A percentile compares a stretch with the other conserved stretches of the same genome.
Conservation (phyloP, 495 filamentous ascomycete genomes). For the Penicillium steckii region DNA sequence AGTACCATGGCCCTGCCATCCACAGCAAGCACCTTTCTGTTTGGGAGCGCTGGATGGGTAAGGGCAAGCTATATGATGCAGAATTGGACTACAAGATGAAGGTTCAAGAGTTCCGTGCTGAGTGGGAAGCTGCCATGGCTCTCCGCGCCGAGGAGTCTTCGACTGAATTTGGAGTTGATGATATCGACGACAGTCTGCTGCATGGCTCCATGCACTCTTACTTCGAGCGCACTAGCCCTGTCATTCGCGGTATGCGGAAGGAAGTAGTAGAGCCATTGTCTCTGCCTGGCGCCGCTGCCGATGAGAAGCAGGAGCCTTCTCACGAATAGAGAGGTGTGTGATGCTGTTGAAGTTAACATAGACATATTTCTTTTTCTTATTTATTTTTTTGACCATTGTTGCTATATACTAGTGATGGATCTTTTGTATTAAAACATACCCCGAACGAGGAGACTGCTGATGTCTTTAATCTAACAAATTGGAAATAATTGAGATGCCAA, state of each 20-base stretch:
- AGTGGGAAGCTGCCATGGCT: constrained; percentile 58
- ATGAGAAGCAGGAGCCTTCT: constrained; percentile 14
- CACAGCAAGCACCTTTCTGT: constrained; percentile 76
- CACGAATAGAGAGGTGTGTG: constrained; percentile 9
- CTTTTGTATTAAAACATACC: not conserved
- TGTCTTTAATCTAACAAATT: not conserved
- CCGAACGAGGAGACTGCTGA: not conserved
- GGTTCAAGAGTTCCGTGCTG: constrained; percentile 70
- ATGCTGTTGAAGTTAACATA: not conserved
- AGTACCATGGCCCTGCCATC: constrained; percentile 86
- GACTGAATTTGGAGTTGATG: constrained; percentile 14
- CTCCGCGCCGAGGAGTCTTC: constrained; percentile 41
- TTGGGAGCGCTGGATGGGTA: constrained; percentile 64
- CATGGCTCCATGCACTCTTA: constrained; percentile 41
- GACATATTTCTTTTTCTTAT: not conserved
- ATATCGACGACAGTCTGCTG: constrained; percentile 36
- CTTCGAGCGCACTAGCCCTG: constrained; percentile 46
- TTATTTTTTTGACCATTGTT: not conserved
- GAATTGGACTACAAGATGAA: constrained; percentile 72
- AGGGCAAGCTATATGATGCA: constrained; percentile 76
- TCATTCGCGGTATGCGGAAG: constrained; percentile 41
- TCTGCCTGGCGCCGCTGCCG: constrained; percentile 16
- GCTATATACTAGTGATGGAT: not conserved
- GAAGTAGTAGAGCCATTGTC: constrained; percentile 11
- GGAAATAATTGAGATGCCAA: not conserved